A percentile compares a stretch with the other conserved stretches of the same genome.
Conservation (phyloP, 2,329 filamentous ascomycete genomes). For the Diplocarpon rosae region DNA sequence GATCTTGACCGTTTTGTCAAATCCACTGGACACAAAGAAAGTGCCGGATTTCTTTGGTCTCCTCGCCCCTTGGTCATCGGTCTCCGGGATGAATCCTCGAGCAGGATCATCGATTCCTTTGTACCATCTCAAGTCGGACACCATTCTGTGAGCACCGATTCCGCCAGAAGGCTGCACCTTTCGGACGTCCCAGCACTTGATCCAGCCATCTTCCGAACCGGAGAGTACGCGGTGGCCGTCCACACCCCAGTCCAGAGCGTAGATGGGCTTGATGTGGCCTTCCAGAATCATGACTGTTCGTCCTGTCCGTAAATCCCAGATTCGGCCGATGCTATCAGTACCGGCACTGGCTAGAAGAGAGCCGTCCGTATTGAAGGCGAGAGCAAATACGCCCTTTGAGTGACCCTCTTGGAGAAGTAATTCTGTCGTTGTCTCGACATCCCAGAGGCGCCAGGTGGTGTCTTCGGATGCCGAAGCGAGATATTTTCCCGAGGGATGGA, state of each 20-base stretch:
- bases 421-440: constrained; percentile 75
- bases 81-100: constrained; percentile 45
- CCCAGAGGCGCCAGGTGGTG: constrained; percentile 95
- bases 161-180: constrained; percentile 76
- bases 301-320: constrained; percentile 91
- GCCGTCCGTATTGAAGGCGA: constrained; percentile 84
- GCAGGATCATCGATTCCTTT: constrained; percentile 72
- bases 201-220: constrained; percentile 85
- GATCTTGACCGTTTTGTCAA: constrained; percentile 90
- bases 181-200: constrained; percentile 95
- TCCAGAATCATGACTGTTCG: constrained; percentile 94
- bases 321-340: constrained; percentile 83
- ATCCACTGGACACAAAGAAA: constrained; percentile 83
- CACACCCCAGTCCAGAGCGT: constrained; percentile 81
- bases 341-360: constrained; percentile 87
- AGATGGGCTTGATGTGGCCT: constrained; percentile 78
- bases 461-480: constrained; percentile 91
- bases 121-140: constrained; percentile 90
- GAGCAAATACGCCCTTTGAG: constrained; percentile 81
- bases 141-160: constrained; percentile 82
- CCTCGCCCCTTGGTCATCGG: constrained; percentile 53
- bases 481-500: constrained; percentile 84
- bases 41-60: constrained; percentile 78
- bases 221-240: constrained; percentile 91
- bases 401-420: constrained; percentile 88